These are phyloP conservation scores for Pleurozium schreberi DNA, from an alignment of 225 moss, liverwort and hornwort genomes.

Conservation along the genomic window DNA sequence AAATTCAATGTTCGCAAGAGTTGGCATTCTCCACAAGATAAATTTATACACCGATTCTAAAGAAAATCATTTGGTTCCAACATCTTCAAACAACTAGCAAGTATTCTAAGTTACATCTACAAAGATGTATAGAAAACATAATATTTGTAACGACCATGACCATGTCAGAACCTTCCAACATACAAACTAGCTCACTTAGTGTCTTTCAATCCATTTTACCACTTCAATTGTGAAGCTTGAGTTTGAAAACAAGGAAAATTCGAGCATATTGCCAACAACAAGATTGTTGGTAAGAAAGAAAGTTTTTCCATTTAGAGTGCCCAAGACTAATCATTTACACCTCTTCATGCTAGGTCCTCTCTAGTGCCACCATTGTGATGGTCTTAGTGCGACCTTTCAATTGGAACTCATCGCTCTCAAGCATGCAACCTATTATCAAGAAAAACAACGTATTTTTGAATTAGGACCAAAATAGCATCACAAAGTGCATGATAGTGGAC, in stretches of 20 bases:
- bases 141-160: too few species aligned
- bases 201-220: accelerated
- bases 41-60: too few species aligned
- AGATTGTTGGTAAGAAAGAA: neutral
- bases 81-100: neutral
- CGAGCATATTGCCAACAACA: neutral
- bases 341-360: too few species aligned
- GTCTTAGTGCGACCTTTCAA: neutral
- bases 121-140: too few species aligned
- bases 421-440: neutral
- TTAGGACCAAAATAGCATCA: neutral
- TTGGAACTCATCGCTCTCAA: neutral
- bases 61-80: too few species aligned
- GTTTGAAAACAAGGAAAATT: neutral
- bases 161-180: neutral
- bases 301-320: neutral
- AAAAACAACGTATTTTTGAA: neutral
- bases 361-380: too few species aligned
- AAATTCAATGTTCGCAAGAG: too few species aligned
- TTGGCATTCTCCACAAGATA: too few species aligned
- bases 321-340: too few species aligned
- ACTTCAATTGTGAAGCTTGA: neutral
- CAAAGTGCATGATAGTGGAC: neutral
- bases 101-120: too few species aligned
- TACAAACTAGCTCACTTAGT: too few species aligned